A percentile compares a stretch with the other conserved stretches of the same genome.
phyloP scores from a whole-genome alignment of 805 yeast species.

The Myxozyma sirexii region DNA sequence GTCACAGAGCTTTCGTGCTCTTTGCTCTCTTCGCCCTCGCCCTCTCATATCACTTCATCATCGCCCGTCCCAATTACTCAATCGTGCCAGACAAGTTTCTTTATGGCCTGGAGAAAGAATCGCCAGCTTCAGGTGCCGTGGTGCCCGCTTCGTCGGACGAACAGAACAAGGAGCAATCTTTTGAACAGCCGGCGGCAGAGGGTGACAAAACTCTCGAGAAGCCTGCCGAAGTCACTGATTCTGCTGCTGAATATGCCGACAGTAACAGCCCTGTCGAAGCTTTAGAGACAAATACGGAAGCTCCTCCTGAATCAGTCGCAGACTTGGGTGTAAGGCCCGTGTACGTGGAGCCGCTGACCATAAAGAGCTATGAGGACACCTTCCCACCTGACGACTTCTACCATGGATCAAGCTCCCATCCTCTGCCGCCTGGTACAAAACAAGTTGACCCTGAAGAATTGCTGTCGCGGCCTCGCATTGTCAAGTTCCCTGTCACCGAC shows the following conservation, averaged over 20 bases:
- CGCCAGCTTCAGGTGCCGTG: too few species aligned
- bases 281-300: not conserved
- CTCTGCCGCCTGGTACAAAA: conserved; percentile 14
- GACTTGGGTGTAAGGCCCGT: not conserved
- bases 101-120: not conserved
- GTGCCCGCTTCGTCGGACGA: not conserved
- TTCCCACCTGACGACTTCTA: conserved; percentile 17
- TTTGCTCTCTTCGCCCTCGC: conserved; percentile 10
- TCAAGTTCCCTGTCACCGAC: conserved; percentile 26
- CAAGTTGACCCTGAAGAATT: not conserved
- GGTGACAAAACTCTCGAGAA: not conserved
- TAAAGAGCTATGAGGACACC: conserved; percentile 13
- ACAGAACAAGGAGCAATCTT: not conserved
- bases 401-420: not conserved
- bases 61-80: not conserved
- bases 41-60: conserved; percentile 15
- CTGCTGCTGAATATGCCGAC: not conserved
- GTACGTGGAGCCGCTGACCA: not conserved
- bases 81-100: conserved; percentile 20
- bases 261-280: not conserved
- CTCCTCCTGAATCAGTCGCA: not conserved
- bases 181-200: not conserved
- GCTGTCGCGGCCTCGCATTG: conserved; percentile 4
- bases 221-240: not conserved
- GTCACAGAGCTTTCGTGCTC: conserved; percentile 14